phyloP scores from a whole-genome alignment of 345 rosid genomes.

The Durio zibethinus region DNA sequence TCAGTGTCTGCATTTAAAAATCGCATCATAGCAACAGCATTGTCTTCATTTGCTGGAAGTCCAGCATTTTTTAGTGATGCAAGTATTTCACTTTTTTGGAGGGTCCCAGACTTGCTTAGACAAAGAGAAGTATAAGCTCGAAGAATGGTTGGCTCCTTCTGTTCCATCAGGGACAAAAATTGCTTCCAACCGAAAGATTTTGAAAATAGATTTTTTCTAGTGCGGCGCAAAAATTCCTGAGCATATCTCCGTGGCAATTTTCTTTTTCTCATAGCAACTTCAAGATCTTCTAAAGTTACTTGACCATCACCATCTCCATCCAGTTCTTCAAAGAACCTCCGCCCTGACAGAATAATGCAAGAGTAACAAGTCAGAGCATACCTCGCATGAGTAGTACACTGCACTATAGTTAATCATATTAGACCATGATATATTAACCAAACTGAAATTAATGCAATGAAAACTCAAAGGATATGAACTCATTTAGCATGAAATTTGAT shows the following conservation, averaged over 20 bases:
- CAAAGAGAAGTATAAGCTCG: constrained; percentile 97
- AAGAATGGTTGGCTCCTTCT: constrained; percentile 93
- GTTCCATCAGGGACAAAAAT: constrained; percentile 96
- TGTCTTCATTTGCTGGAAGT: constrained; percentile 94
- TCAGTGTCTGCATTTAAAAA: constrained; percentile 84
- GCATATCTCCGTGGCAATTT: constrained; percentile 84
- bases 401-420: not conserved
- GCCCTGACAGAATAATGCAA: constrained; percentile 43
- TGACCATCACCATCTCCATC: constrained; percentile 98
- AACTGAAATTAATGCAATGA: constrained; percentile 1
- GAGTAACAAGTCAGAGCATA: not conserved
- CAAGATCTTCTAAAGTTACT: constrained; percentile 92
- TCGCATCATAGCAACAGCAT: constrained; percentile 96
- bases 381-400: not conserved
- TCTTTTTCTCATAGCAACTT: constrained; percentile 87
- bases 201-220: constrained; percentile 85
- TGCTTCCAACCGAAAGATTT: constrained; percentile 98
- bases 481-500: not conserved
- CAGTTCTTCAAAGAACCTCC: constrained; percentile 94
- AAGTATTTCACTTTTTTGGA: constrained; percentile 91
- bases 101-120: constrained; percentile 90
- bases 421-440: not conserved
- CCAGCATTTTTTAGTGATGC: constrained; percentile 85
- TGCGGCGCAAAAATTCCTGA: constrained; percentile 76
- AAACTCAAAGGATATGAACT: constrained; percentile 1